These are phyloP conservation scores for Xylaria intraflava DNA, from an alignment of 495 filamentous ascomycete species.

Conservation along the genomic window DNA sequence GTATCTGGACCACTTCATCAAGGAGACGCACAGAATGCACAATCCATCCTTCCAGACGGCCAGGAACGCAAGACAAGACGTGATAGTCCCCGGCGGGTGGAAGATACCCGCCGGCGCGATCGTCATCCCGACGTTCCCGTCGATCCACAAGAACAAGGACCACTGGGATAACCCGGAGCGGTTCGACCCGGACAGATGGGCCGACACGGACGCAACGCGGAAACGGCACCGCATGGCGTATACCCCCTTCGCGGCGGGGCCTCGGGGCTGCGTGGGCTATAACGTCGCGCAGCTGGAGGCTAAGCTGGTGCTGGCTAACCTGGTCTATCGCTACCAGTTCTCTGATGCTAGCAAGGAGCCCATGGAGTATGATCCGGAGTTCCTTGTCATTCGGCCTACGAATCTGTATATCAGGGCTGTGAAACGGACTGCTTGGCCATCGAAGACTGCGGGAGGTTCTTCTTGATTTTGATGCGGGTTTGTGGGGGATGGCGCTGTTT, in stretches of 20 bases:
- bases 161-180: conserved; percentile 46
- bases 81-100: conserved; percentile 52
- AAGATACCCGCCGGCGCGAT: conserved; percentile 39
- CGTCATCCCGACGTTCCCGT: conserved; percentile 44
- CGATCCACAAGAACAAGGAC: conserved; percentile 47
- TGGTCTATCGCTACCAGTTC: conserved; percentile 43
- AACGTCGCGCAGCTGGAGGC: conserved; percentile 42
- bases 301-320: conserved; percentile 36
- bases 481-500: too few relatives aligned
- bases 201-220: conserved; percentile 43
- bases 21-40: conserved; percentile 51
- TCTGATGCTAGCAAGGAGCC: conserved; percentile 24
- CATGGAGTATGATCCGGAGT: conserved; percentile 45
- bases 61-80: conserved; percentile 44
- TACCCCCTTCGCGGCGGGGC: conserved; percentile 46
- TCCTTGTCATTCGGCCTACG: conserved; percentile 41
- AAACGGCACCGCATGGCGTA: conserved; percentile 39
- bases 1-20: conserved; percentile 51
- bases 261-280: conserved; percentile 43
- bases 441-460: too few relatives aligned
- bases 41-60: conserved; percentile 51
- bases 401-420: conserved; percentile 39
- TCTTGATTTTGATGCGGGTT: too few relatives aligned
- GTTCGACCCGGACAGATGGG: conserved; percentile 53
- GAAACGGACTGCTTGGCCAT: neutral